Conservation (phyloP, 306 rosid species). For the Rosa persica region DNA sequence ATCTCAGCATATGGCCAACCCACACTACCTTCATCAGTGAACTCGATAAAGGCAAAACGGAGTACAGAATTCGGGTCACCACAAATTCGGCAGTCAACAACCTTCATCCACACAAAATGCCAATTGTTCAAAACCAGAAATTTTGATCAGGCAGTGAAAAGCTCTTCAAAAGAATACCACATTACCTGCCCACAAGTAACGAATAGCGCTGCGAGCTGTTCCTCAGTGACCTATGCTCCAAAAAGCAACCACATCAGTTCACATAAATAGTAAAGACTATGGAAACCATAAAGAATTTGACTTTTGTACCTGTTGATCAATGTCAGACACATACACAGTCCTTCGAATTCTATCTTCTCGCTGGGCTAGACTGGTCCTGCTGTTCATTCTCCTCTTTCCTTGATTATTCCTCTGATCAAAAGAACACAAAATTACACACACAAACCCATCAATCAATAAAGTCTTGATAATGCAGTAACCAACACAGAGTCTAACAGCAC, state of each 20-base stretch:
- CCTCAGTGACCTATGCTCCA: slow-evolving; percentile 40
- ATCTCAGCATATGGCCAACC: neutral
- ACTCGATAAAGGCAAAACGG: slow-evolving; percentile 49
- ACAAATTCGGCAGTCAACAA: slow-evolving; percentile 48
- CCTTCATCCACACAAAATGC: slow-evolving; percentile 21
- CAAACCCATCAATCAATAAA: neutral
- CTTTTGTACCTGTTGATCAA: slow-evolving; percentile 42
- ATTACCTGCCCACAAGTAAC: slow-evolving; percentile 44
- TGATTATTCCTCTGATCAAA: slow-evolving; percentile 36
- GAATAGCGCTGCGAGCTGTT: slow-evolving; percentile 44
- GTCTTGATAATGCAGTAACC: neutral
- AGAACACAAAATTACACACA: neutral
- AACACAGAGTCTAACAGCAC: neutral
- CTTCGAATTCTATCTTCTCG: slow-evolving; percentile 44
- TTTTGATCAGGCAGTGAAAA: neutral
- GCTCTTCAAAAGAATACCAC: neutral
- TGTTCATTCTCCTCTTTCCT: slow-evolving; percentile 42
- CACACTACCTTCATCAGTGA: slow-evolving; percentile 41
- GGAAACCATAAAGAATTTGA: neutral
- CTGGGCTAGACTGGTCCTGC: slow-evolving; percentile 42
- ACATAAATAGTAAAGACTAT: neutral
- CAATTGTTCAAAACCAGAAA: neutral
- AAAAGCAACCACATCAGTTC: slow-evolving; percentile 8
- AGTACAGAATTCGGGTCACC: slow-evolving; percentile 50
- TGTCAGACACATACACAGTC: slow-evolving; percentile 50